Base-by-base conservation (phyloP, 2,329 filamentous ascomycete genomes). In the Verticillium isaacii region DNA sequence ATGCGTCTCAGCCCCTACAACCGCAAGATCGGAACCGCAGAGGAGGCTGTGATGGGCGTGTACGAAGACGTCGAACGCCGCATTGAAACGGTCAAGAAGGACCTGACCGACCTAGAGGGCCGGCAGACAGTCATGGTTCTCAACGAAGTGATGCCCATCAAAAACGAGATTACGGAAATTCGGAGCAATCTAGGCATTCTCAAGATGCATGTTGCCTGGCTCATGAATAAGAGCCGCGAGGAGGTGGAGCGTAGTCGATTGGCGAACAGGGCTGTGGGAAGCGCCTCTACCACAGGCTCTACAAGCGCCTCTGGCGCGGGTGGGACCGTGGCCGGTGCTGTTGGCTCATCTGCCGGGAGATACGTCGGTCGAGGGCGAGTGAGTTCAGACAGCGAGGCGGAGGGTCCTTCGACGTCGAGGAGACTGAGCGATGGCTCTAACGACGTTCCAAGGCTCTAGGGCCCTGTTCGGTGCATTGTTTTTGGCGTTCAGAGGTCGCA, bases 111-210 rank as follows among this genome's bases (percentile, higher is more conserved):
- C 62, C 77, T 86, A 58, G 85, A 88, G 68, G 82, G 82, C 3
- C 80, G 84, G 57, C 85, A 87, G 68, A 85, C 81, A 36, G 82
- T 86, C 72, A 82, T 85, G 78, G 78, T 86, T 9, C 78, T 88
- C 68, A 87, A 86, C 66, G 84, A 88, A 70, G 82, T 85, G 5
- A 79, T 86, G 68, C 84, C 82, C 8, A 81, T 88, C 63, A 84
- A 85, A 61, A 85, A 88, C 62, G 84, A 87, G 71, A 79, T 88
- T n/a, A 80, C 82, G 4, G 85, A 88, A 69, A 75, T 86, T 52
- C 77, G 81, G 54, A 85, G 81, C 72, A 85, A 80, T 65, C 75
- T 85, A 63, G 84, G 83, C 58, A 82, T 85, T 67, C 77, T 86
- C 54, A 79, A 80, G 60, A 85, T 86, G 83, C 83, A 86, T 65